Evolutionary conservation across 2,329 filamentous ascomycete genomes (phyloP), one percentile per base, ranked within the genome.

Genomic region (Venturia pyrina): DNA sequence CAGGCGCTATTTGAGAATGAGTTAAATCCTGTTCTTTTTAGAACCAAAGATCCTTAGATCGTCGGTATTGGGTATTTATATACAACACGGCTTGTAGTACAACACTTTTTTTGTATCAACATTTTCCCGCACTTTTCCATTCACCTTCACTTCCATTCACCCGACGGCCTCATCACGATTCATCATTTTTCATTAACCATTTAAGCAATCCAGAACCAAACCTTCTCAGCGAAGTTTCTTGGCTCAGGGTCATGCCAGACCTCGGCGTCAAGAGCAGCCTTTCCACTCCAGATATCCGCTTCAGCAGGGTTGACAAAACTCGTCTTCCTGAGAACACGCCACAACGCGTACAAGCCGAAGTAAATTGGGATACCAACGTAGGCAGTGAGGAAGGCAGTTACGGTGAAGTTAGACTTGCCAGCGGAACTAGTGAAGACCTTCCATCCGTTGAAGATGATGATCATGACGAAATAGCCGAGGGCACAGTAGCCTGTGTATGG

Each of bases 281-380:
- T 81, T 10, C 79, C 79, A 34, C 73, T 77, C 73, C 76, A 78
- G 50, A 81, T 78, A 67, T 81, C 79, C 6, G 76, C 77, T 66
- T 79, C 75, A 0, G 69, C 71, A 24, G 75, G 70, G 65, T 75
- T 75, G 67, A 81, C 76, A 41, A 75, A 69, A 65, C 82, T 83
- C 0, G 87, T 88, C 69, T 84, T 82, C 72, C 88, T 89, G 71
- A 83, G 76, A 44, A 87, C 73, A 74, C 91, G 90, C 84, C 87
- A 90, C 59, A 84, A 80, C 15, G 82, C 68, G 70, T 83, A 90
- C 10, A 83, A 76, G 7, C 75, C 73, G 17, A 78, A 69, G 72
- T 77, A 76, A 66, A 77, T 76, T 10, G 69, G 68, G 40, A 76
- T 67, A 5, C 79, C 80, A n/a, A 82, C 75, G 68, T 83, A 82